Conservation (phyloP, 371 early-diverging fungal species). For the Rhizopus microsporus region DNA sequence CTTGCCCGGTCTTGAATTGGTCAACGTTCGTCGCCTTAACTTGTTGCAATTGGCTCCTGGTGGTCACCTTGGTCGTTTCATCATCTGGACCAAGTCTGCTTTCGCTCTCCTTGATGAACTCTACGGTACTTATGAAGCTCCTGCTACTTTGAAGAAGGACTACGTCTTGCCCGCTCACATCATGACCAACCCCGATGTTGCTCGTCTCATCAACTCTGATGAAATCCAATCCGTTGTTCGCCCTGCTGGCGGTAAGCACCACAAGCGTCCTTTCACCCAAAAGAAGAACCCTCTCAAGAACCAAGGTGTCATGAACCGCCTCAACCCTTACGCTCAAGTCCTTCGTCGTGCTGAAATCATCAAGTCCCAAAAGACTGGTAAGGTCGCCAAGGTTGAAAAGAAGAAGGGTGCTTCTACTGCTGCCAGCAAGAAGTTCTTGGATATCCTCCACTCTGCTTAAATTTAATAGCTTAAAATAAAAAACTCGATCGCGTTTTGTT, state of each 20-base stretch:
- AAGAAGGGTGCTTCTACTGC: conserved; percentile 37
- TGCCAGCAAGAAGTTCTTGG: conserved; percentile 66
- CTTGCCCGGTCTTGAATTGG: conserved; percentile 98
- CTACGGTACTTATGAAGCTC: conserved; percentile 88
- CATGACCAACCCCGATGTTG: conserved; percentile 94
- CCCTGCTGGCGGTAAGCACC: conserved; percentile 76
- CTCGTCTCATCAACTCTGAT: conserved; percentile 96
- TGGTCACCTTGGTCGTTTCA: conserved; percentile 99
- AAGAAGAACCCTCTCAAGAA: conserved; percentile 98
- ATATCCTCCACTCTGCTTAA: conserved; percentile 66
- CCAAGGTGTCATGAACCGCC: conserved; percentile 87
- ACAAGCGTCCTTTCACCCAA: conserved; percentile 90
- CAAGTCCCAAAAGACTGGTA: conserved; percentile 65
- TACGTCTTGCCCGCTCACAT: conserved; percentile 91
- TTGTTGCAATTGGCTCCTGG: conserved; percentile 99
- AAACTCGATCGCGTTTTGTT: not conserved
- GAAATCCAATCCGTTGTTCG: conserved; percentile 97
- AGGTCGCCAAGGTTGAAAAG: conserved; percentile 65
- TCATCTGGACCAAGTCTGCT: conserved; percentile 99
- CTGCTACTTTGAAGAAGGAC: conserved; percentile 90
- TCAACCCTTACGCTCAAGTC: conserved; percentile 96
- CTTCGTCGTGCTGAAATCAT: conserved; percentile 85
- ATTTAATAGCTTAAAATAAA: not conserved
- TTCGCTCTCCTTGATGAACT: conserved; percentile 94
- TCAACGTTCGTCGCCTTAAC: conserved; percentile 93